phyloP scores from a whole-genome alignment of 768 basidiomycete genomes.

The Lentinus brumalis region DNA sequence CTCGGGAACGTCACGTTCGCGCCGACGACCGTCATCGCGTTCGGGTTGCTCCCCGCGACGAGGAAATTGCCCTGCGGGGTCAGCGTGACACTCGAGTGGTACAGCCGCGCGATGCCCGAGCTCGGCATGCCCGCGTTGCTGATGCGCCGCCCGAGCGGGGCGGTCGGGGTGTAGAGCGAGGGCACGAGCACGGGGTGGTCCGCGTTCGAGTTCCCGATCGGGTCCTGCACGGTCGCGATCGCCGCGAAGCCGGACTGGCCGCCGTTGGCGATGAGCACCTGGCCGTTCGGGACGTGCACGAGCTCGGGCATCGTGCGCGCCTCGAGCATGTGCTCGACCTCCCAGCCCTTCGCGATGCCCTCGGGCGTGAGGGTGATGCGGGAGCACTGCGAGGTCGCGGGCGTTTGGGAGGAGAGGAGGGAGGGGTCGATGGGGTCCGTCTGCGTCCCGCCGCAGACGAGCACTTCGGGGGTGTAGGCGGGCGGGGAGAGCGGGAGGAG shows the following conservation, averaged over 20 bases:
- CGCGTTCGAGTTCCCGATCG: constrained; percentile 77
- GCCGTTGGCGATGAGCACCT: constrained; percentile 76
- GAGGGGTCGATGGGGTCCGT: constrained; percentile 61
- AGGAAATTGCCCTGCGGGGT: constrained; percentile 72
- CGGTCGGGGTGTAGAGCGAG: constrained; percentile 66
- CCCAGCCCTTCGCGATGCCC: constrained; percentile 72
- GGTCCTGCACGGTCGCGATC: constrained; percentile 71
- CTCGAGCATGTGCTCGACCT: constrained; percentile 73
- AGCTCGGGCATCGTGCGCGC: constrained; percentile 78
- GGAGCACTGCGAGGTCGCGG: constrained; percentile 73
- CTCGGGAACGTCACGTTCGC: constrained; percentile 61
- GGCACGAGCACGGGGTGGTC: constrained; percentile 70
- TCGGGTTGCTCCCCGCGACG: constrained; percentile 85
- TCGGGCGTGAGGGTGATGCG: constrained; percentile 63
- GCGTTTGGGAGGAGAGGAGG: constrained; percentile 69
- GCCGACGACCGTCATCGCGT: constrained; percentile 67
- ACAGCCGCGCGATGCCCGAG: constrained; percentile 74
- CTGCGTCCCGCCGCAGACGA: constrained; percentile 77
- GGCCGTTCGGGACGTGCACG: constrained; percentile 78
- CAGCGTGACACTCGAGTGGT: constrained; percentile 80
- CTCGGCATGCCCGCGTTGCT: constrained; percentile 56
- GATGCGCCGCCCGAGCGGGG: constrained; percentile 59
- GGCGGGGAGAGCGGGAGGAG: constrained; percentile 70
- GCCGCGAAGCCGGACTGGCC: constrained; percentile 73
- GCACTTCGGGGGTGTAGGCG: constrained; percentile 64